Conservation (phyloP, 2,329 filamentous ascomycete species). For the Daldinia eschscholtzii region DNA sequence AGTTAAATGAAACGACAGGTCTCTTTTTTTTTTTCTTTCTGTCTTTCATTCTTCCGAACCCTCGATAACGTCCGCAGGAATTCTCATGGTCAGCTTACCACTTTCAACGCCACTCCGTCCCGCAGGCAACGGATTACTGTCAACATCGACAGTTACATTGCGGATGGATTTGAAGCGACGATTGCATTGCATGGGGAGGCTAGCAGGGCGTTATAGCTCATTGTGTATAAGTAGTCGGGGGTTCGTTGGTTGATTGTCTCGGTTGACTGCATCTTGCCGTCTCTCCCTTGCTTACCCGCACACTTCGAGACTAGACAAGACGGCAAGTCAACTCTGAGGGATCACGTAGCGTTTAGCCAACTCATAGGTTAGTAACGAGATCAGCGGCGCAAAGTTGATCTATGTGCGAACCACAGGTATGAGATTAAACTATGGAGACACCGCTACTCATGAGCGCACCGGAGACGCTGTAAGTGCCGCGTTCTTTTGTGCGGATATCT, state of each 20-base stretch:
- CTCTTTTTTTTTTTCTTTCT: slow-evolving; percentile 27
- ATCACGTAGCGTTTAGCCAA: slow-evolving; percentile 23
- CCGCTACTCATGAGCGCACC: slow-evolving; percentile 4
- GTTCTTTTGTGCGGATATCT: slow-evolving; percentile 13
- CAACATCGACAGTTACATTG: slow-evolving; percentile 9
- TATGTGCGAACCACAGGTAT: slow-evolving; percentile 15
- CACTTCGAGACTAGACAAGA: slow-evolving; percentile 15
- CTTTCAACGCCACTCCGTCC: slow-evolving; percentile 20
- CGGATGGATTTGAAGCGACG: slow-evolving; percentile 18
- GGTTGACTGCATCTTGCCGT: slow-evolving; percentile 42
- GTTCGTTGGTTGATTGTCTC: slow-evolving; percentile 38
- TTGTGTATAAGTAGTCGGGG: slow-evolving; percentile 23
- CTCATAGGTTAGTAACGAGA: slow-evolving; percentile 15
- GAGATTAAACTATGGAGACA: slow-evolving; percentile 7
- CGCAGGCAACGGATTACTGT: slow-evolving; percentile 11
- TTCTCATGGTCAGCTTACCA: slow-evolving; percentile 19
- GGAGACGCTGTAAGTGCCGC: slow-evolving; percentile 1
- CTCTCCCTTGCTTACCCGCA: slow-evolving; percentile 29
- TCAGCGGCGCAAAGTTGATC: slow-evolving; percentile 16
- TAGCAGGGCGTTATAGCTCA: slow-evolving; percentile 24
- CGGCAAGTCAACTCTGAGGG: slow-evolving; percentile 6
- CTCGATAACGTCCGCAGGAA: slow-evolving; percentile 10
- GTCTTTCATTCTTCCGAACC: slow-evolving; percentile 2
- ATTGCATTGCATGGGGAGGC: slow-evolving; percentile 19
- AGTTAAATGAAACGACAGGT: slow-evolving; percentile 46